Conservation (phyloP, 352 stramenopile genomes). For the Saprolegnia parasitica region DNA sequence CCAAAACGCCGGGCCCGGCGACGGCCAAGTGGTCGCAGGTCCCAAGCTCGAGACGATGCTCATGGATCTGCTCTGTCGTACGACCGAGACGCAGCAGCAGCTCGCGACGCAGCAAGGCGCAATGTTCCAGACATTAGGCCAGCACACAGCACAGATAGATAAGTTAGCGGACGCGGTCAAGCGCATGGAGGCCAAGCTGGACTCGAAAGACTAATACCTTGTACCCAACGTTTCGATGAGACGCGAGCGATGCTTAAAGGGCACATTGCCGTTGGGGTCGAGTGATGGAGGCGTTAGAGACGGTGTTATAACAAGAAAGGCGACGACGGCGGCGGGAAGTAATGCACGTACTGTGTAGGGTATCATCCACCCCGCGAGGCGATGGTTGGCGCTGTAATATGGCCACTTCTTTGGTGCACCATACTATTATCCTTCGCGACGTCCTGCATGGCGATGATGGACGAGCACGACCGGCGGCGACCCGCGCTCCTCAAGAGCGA, state of each 20-base stretch:
- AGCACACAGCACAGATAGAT: constrained; percentile 86
- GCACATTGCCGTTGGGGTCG: too few relatives aligned
- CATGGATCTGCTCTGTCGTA: constrained; percentile 84
- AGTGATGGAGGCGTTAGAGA: background rate
- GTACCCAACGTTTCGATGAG: too few relatives aligned
- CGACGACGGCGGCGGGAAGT: background rate
- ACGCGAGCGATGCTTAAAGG: too few relatives aligned
- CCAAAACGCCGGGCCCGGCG: constrained; percentile 52
- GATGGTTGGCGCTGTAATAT: constrained; percentile 3
- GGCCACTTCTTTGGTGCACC: background rate
- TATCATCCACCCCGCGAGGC: background rate
- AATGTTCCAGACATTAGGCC: constrained; percentile 87
- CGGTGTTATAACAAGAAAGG: background rate
- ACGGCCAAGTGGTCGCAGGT: constrained; percentile 79
- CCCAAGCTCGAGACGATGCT: constrained; percentile 89
- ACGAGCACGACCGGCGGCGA: background rate
- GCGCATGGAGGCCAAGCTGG: constrained; percentile 88
- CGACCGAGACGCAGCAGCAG: constrained; percentile 85
- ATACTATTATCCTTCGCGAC: background rate
- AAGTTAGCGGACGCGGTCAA: constrained; percentile 78
- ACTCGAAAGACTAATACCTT: constrained; percentile 31
- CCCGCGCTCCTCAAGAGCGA: constrained; percentile 6
- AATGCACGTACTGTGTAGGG: background rate
- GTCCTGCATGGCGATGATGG: background rate
- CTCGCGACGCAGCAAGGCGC: constrained; percentile 85